A percentile compares a stretch with the other conserved stretches of the same genome.
Conservation (phyloP, 352 stramenopile genomes). For the Pythium sukuiense region DNA sequence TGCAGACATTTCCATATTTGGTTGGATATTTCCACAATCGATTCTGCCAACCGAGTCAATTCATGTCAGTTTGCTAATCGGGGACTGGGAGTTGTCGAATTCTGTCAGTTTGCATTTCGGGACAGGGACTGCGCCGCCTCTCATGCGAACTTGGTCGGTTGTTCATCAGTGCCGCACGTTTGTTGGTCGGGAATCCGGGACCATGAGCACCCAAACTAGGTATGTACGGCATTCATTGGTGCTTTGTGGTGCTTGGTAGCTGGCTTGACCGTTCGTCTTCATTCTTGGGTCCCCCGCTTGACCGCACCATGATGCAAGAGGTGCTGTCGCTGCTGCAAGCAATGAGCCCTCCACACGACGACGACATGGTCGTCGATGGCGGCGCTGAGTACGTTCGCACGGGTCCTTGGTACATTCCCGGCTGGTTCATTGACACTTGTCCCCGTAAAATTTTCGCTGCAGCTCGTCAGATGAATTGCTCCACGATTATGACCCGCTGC, state of each 20-base stretch:
- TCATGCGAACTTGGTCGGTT: not conserved
- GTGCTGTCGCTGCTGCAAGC: conserved; percentile 15
- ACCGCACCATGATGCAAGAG: conserved; percentile 21
- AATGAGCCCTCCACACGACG: not conserved
- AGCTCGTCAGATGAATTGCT: not conserved
- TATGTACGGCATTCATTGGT: too few relatives aligned
- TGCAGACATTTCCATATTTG: not conserved
- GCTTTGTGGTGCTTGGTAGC: too few relatives aligned
- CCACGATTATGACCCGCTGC: conserved; percentile 14
- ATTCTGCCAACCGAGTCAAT: not conserved
- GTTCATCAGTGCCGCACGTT: not conserved
- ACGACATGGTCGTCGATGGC: too few relatives aligned
- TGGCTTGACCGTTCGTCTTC: too few relatives aligned
- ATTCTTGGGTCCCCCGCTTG: too few relatives aligned
- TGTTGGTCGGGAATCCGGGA: not conserved
- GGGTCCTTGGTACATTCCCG: not conserved
- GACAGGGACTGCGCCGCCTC: not conserved
- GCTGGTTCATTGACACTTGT: not conserved
- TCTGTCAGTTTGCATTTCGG: not conserved
- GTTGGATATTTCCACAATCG: not conserved
- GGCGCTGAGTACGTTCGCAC: too few relatives aligned
- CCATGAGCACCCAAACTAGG: not conserved
- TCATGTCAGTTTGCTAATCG: not conserved
- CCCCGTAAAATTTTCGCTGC: not conserved
- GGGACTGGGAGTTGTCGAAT: too few relatives aligned